Evolutionary conservation across 805 yeast genomes (phyloP), one percentile per base, ranked within the genome.

Genomic region (Hanseniaspora taiwanica): DNA sequence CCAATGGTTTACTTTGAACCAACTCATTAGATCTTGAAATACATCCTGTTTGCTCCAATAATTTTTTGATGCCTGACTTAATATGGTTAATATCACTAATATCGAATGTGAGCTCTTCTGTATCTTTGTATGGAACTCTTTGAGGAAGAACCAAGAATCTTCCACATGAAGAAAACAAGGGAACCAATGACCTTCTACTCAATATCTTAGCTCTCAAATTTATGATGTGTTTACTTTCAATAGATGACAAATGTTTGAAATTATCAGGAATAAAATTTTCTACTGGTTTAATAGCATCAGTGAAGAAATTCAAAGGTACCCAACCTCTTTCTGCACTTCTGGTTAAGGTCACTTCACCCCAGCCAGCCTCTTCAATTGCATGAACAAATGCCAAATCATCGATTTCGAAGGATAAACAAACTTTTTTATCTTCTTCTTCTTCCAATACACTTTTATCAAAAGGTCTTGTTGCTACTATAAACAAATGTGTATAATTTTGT

Each of bases 301-400:
- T 61, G 51, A 81, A 82, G 59, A 79, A 82, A 53, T 81, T 82
- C 69, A 82, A 77, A 3, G 93, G 93, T 14, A 81, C 83, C 93
- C 93, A 82, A 14, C 93, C 93, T 46, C 85, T 62, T 49, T 69
- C 68, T 39, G 77, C 62, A 12, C 76, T 65, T 42, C 74, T 76
- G 7, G 81, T 59, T 29, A 81, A 52, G 0, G 87, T 81, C 2
- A 81, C 91, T 55, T 82, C 93, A 44, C 87, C 89, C 93, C 93
- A 82, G 0, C 91, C 93, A 17, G 85, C 76, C 40, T 78, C 78
- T 55, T 81, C 91, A 18, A 81, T 72, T 6, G 81, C 72, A 51
- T 81, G 86, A 4, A 82, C 82, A 56, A 81, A 82, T 0, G 84
- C 87, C 37, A 78, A 61, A 49, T 80, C 91, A 46, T 73, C 71